phyloP scores from a whole-genome alignment of 768 basidiomycete genomes.

The Trametes cinnabarina region DNA sequence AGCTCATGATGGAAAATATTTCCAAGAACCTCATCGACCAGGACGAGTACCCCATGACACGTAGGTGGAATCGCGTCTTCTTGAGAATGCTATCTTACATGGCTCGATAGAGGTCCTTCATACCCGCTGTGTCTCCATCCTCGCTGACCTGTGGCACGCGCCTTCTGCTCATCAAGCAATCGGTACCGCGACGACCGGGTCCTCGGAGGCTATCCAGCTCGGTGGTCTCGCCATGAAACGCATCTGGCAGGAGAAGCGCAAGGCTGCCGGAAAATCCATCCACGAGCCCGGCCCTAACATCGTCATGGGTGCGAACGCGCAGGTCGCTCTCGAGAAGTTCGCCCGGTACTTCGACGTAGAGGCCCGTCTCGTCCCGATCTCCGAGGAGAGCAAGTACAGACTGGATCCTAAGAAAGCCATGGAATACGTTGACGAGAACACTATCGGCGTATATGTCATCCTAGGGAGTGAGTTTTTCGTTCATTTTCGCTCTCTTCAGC shows the following conservation, averaged over 20 bases:
- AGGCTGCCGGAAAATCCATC: conserved; percentile 61
- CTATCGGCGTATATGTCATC: conserved; percentile 66
- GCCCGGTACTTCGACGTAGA: conserved; percentile 70
- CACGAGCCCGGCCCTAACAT: conserved; percentile 67
- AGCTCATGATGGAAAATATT: conserved; percentile 62
- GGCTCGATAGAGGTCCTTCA: conserved; percentile 39
- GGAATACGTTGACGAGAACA: conserved; percentile 68
- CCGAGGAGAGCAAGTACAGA: conserved; percentile 68
- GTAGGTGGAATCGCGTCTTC: conserved; percentile 25
- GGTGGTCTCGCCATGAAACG: conserved; percentile 73
- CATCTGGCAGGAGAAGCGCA: conserved; percentile 66
- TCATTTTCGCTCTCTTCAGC: background rate
- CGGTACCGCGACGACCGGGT: conserved; percentile 70
- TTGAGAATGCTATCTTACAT: background rate
- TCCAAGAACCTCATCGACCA: conserved; percentile 68
- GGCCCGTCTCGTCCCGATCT: conserved; percentile 60
- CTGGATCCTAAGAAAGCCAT: conserved; percentile 69
- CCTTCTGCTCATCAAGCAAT: conserved; percentile 52
- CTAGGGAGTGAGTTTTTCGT: conserved; percentile 41
- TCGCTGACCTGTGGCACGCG: conserved; percentile 69
- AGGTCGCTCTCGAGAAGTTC: conserved; percentile 70
- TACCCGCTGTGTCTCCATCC: conserved; percentile 49
- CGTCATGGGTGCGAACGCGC: conserved; percentile 66
- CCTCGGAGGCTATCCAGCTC: conserved; percentile 70
- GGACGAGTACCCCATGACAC: conserved; percentile 66